A percentile compares a stretch with the other conserved stretches of the same genome.
phyloP scores from a whole-genome alignment of 768 basidiomycete species.

The Termitomyces sp. region DNA sequence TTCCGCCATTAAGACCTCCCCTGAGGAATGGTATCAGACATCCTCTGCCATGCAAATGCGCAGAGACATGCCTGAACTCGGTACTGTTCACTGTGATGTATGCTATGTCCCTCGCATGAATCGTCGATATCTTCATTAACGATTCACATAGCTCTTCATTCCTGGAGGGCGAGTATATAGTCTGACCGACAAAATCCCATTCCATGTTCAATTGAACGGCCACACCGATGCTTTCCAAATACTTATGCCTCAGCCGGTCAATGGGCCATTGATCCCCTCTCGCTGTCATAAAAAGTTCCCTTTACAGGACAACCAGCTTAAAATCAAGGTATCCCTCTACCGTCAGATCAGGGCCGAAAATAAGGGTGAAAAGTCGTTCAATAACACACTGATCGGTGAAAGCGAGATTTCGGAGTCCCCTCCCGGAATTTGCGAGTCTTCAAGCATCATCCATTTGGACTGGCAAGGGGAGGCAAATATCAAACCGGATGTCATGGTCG shows the following conservation, averaged over 20 bases:
- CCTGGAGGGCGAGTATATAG: constrained; percentile 55
- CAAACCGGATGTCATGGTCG: constrained; percentile 34
- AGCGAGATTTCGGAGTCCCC: constrained; percentile 46
- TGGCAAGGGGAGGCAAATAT: constrained; percentile 57
- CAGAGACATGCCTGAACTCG: not conserved
- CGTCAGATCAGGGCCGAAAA: constrained; percentile 45
- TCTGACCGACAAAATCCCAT: constrained; percentile 54
- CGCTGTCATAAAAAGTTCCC: constrained; percentile 16
- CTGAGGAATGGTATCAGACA: constrained; percentile 65
- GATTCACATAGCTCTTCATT: constrained; percentile 48
- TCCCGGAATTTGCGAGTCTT: constrained; percentile 24
- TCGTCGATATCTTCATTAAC: not conserved
- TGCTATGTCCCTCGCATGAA: not conserved
- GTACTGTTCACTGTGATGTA: not conserved
- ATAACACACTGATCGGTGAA: constrained; percentile 43
- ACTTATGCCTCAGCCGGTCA: constrained; percentile 26
- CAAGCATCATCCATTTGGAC: constrained; percentile 39
- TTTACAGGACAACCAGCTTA: constrained; percentile 8
- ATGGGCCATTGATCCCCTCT: constrained; percentile 15
- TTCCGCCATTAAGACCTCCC: constrained; percentile 53
- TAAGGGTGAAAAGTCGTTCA: constrained; percentile 32
- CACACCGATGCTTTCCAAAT: constrained; percentile 41
- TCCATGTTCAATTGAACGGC: constrained; percentile 61
- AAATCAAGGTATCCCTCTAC: constrained; percentile 48
- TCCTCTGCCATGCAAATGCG: not conserved